Evolutionary conservation across 371 early-diverging fungal genomes (phyloP), one percentile per base, ranked within the genome.

Genomic region (Mucor circinelloides): DNA sequence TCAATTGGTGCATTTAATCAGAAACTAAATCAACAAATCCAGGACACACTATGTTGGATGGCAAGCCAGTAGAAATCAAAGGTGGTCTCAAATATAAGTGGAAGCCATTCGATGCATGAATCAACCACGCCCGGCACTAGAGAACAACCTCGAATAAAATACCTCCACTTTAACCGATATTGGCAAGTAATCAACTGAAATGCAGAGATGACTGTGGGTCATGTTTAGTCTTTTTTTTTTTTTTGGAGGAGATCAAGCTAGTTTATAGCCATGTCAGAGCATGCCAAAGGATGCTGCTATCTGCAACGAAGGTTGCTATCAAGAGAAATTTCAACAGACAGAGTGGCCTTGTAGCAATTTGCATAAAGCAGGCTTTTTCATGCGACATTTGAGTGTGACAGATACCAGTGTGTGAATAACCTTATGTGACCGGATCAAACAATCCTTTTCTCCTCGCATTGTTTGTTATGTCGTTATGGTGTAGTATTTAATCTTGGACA

Each of bases 41-140:
- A 72, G 76, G 76, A 25, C 73, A 74, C n/a, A 77, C 77, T 15
- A 71, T 77, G 69, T 32, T 64, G 48, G 68, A 77, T 23, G 77
- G 77, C 28, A 77, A 71, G 46, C 77, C 77, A 27, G 61, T 73
- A 13, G 74, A 77, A 46, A 77, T 77, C 42, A 60, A 73, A 64
- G 74, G 74, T 46, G 77, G 77, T 25, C 48, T 77, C 8, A 77
- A 77, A 57, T 71, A 56, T 50, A 77, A 73, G 21, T 77, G 74
- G 74, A 71, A 64, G 19, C 27, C 25, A 21, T 67, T 55, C 30
- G 62, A 52, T 52, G 52, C 52, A 52, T 52, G 27, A 52, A 52
- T 52, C 10, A 13, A 1, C 10, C 23, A 5, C n/a, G n/a, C 7
- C n/a, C 6, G 2, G 42, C 15, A 6, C 8, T 2, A 42, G 42